phyloP scores from a whole-genome alignment of 2,329 filamentous ascomycete species.

The Venturia asperata region DNA sequence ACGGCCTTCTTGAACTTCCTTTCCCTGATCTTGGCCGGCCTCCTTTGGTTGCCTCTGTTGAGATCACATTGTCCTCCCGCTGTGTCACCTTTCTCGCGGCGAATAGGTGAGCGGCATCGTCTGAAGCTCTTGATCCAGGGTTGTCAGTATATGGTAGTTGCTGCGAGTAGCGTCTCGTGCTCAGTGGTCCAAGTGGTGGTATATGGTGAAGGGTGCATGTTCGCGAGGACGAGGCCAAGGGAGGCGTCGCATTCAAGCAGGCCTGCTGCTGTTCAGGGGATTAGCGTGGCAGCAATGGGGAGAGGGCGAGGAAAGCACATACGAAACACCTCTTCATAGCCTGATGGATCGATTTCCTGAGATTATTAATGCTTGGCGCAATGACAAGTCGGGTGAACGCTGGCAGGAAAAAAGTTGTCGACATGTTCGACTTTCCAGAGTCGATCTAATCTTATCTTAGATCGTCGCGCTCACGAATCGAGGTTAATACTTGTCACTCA shows the following conservation, averaged over 20 bases:
- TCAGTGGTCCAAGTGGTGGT: neutral
- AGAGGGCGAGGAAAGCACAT: neutral
- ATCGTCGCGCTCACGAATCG: constrained; percentile 21
- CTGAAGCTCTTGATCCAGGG: neutral
- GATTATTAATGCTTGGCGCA: neutral
- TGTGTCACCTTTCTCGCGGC: neutral
- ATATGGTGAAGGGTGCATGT: neutral
- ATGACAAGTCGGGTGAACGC: neutral
- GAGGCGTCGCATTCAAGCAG: constrained; percentile 5
- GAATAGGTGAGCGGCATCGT: neutral
- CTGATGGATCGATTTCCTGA: neutral
- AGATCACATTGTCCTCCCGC: neutral
- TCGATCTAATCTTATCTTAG: constrained; percentile 28
- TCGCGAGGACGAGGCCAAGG: neutral
- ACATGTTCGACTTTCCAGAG: neutral
- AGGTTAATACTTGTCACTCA: too few relatives aligned
- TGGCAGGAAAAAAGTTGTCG: neutral
- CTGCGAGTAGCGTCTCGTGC: neutral
- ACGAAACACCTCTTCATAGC: constrained; percentile 11
- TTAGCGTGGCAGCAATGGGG: neutral
- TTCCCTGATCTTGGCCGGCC: neutral
- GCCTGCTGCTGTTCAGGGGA: neutral
- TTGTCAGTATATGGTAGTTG: neutral
- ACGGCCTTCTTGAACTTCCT: neutral
- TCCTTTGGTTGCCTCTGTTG: neutral